A percentile compares a stretch with the other conserved stretches of the same genome.
Evolutionary conservation across 1,284 basidiomycete species (phyloP).

Genomic region (Blastosporella zonata): DNA sequence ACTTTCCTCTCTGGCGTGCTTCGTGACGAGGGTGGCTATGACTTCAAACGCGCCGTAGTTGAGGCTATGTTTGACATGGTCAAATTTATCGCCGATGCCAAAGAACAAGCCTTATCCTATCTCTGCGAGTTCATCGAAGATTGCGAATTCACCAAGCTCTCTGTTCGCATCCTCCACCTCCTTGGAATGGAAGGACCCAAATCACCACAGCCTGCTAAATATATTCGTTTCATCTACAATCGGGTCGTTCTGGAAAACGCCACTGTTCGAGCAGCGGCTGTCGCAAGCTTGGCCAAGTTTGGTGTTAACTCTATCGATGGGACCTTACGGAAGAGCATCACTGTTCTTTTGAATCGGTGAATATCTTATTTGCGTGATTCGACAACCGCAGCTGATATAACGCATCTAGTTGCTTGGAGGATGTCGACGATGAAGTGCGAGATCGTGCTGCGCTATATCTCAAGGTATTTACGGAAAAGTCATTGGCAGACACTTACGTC

Average conservation of each 20-base stretch:
- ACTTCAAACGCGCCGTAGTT: constrained; percentile 98
- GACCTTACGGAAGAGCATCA: constrained; percentile 81
- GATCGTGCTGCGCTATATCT: constrained; percentile 97
- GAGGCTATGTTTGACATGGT: constrained; percentile 99
- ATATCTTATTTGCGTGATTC: constrained; percentile 18
- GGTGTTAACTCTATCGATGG: constrained; percentile 85
- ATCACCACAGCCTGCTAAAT: constrained; percentile 94
- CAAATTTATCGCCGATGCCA: constrained; percentile 93
- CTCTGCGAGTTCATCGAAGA: constrained; percentile 99
- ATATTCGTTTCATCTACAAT: constrained; percentile 99
- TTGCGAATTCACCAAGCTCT: constrained; percentile 99
- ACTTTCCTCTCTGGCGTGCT: constrained; percentile 92
- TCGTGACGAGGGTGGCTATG: constrained; percentile 97
- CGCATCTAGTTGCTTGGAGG: constrained; percentile 82
- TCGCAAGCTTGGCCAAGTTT: constrained; percentile 94
- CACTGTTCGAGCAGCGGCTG: constrained; percentile 95
- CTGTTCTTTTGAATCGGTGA: constrained; percentile 80
- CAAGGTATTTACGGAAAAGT: constrained; percentile 77
- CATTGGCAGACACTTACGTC: constrained; percentile 82
- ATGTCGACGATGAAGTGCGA: constrained; percentile 98
- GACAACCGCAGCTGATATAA: constrained; percentile 8
- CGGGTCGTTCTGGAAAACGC: constrained; percentile 98
- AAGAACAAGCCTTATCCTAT: constrained; percentile 95
- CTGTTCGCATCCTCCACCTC: constrained; percentile 93
- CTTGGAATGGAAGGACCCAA: constrained; percentile 96